Conservation (phyloP, 805 yeast species). For the Lachancea lanzarotensis region DNA sequence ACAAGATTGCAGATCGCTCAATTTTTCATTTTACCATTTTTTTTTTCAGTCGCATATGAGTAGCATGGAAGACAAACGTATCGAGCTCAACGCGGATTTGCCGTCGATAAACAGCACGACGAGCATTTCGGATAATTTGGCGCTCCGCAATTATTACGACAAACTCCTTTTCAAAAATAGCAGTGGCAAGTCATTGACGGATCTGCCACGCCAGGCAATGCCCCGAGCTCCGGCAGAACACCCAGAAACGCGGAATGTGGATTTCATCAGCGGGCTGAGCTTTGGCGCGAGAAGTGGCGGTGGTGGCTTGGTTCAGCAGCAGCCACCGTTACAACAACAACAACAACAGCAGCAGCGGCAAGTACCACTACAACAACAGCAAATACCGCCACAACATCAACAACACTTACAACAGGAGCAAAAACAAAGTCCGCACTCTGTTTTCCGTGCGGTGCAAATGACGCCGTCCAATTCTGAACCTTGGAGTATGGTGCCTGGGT, state of each 20-base stretch:
- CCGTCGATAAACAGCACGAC: conserved; percentile 32
- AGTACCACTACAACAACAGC: neutral
- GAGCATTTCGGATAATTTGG: conserved; percentile 31
- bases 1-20: too few species aligned
- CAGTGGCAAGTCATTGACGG: conserved; percentile 30
- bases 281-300: conserved; percentile 2
- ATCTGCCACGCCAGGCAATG: conserved; percentile 22
- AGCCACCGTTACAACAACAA: neutral
- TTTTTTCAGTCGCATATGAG: neutral
- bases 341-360: neutral
- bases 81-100: conserved; percentile 9
- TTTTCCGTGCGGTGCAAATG: conserved; percentile 14
- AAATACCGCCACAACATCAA: neutral
- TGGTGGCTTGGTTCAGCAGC: neutral
- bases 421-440: neutral
- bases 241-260: conserved; percentile 14
- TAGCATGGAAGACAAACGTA: conserved; percentile 4
- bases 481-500: conserved; percentile 7
- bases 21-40: too few species aligned
- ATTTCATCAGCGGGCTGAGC: conserved; percentile 26
- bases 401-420: neutral
- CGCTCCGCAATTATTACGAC: conserved; percentile 30
- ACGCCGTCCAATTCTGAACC: conserved; percentile 24
- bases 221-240: conserved; percentile 1
- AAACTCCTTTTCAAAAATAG: conserved; percentile 28